Evolutionary conservation across 1,284 basidiomycete species (phyloP).

Genomic region (Austroboletus niveus): DNA sequence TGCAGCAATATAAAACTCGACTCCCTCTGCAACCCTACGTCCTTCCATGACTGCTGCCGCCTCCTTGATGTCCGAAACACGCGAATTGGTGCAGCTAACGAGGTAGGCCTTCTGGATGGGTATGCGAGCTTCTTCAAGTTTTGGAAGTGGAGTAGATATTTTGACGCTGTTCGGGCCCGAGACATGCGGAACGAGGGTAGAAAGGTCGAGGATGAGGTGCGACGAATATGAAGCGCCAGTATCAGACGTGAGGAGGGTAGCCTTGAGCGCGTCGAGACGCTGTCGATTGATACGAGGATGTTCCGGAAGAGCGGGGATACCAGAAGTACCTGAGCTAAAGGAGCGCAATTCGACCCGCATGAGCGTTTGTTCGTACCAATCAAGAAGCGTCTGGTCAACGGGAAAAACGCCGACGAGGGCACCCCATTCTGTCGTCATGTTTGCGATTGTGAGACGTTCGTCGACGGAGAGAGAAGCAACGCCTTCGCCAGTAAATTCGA

Average conservation of each 20-base stretch:
- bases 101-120: conserved; percentile 97
- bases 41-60: conserved; percentile 89
- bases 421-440: conserved; percentile 99
- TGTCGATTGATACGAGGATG: conserved; percentile 87
- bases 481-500: conserved; percentile 97
- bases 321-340: conserved; percentile 53
- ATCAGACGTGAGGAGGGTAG: conserved; percentile 67
- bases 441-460: conserved; percentile 92
- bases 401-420: conserved; percentile 96
- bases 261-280: conserved; percentile 68
- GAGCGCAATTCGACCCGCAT: conserved; percentile 78
- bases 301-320: conserved; percentile 67
- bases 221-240: conserved; percentile 81
- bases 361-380: conserved; percentile 88
- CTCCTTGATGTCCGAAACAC: conserved; percentile 91
- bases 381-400: conserved; percentile 77
- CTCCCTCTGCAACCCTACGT: conserved; percentile 82
- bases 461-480: conserved; percentile 82
- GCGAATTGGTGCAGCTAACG: conserved; percentile 97
- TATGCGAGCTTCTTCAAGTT: conserved; percentile 73
- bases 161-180: conserved; percentile 99
- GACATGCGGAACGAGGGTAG: conserved; percentile 91
- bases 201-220: conserved; percentile 90
- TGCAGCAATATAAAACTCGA: conserved; percentile 97
- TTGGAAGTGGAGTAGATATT: conserved; percentile 86